These are phyloP conservation scores for Tylopilus sp. DNA, from an alignment of 1,284 basidiomycete genomes.

Conservation along the genomic window DNA sequence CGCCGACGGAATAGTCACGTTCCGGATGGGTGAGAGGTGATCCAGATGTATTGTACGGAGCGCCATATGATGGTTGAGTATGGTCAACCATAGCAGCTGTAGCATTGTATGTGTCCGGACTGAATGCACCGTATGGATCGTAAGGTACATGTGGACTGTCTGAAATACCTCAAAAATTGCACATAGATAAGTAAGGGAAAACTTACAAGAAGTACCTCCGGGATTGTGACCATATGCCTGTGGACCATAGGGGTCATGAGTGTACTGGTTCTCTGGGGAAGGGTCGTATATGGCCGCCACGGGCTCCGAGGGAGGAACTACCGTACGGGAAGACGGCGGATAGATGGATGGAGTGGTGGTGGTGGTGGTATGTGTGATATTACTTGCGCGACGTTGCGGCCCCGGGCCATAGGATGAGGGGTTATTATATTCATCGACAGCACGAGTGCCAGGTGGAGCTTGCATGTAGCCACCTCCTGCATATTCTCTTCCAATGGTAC, in stretches of 20 bases:
- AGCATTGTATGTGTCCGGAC: constrained; percentile 43
- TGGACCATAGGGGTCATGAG: constrained; percentile 35
- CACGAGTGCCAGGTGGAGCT: constrained; percentile 59
- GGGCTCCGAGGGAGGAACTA: constrained; percentile 23
- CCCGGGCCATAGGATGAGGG: constrained; percentile 44
- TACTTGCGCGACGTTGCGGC: constrained; percentile 45
- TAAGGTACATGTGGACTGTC: constrained; percentile 52
- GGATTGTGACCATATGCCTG: constrained; percentile 54
- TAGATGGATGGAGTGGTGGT: constrained; percentile 48
- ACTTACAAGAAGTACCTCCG: constrained; percentile 58
- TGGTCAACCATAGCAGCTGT: constrained; percentile 34
- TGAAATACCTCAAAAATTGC: constrained; percentile 27
- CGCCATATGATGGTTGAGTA: constrained; percentile 30
- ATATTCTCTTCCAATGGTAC: constrained; percentile 35
- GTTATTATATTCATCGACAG: constrained; percentile 73
- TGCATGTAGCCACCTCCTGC: constrained; percentile 63
- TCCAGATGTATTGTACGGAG: constrained; percentile 33
- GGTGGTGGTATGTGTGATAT: constrained; percentile 41
- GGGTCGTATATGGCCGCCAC: constrained; percentile 25
- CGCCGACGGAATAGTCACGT: constrained; percentile 58
- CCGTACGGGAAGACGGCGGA: constrained; percentile 26
- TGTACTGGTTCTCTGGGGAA: constrained; percentile 26
- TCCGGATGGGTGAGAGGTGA: constrained; percentile 40
- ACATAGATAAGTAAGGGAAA: background rate
- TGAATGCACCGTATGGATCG: constrained; percentile 50